phyloP scores from a whole-genome alignment of 2,329 filamentous ascomycete genomes.

The Aspergillus quadrilineatus region DNA sequence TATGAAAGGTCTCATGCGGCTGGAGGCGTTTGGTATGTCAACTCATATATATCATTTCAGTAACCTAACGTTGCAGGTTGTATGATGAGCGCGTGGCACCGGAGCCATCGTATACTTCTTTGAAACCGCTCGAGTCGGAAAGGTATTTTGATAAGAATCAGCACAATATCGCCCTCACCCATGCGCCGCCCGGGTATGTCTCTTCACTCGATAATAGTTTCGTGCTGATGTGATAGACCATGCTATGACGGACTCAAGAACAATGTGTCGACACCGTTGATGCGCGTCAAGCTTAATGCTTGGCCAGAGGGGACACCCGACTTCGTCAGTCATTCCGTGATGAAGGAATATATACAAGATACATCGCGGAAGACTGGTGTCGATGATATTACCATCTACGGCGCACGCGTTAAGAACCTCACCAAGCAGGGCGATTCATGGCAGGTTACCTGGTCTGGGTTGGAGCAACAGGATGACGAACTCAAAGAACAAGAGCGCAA shows the following conservation, averaged over 20 bases:
- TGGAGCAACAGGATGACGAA: slow-evolving; percentile 28
- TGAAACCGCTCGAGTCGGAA: slow-evolving; percentile 20
- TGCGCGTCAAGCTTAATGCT: slow-evolving; percentile 49
- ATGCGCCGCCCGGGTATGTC: slow-evolving; percentile 53
- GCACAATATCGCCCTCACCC: slow-evolving; percentile 24
- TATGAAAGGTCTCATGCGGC: slow-evolving; percentile 54
- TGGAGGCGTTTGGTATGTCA: slow-evolving; percentile 57
- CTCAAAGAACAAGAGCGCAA: slow-evolving; percentile 9
- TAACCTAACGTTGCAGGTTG: slow-evolving; percentile 36
- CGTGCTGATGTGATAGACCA: slow-evolving; percentile 37
- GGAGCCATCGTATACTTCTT: slow-evolving; percentile 46
- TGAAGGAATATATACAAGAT: slow-evolving; percentile 63
- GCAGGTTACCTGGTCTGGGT: slow-evolving; percentile 51
- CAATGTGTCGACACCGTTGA: slow-evolving; percentile 54
- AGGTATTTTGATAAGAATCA: background rate
- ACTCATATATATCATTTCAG: too few relatives aligned
- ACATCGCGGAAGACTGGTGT: slow-evolving; percentile 55
- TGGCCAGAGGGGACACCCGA: slow-evolving; percentile 63
- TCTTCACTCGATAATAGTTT: background rate
- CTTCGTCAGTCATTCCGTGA: slow-evolving; percentile 56
- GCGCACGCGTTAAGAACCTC: slow-evolving; percentile 59
- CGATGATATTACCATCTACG: slow-evolving; percentile 51
- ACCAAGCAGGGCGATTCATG: slow-evolving; percentile 51
- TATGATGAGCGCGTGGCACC: slow-evolving; percentile 51
- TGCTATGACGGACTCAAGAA: slow-evolving; percentile 55